These are phyloP conservation scores for Pseudognaphalium luteoalbum DNA, from an alignment of 129 eudicot species.

Conservation along the genomic window DNA sequence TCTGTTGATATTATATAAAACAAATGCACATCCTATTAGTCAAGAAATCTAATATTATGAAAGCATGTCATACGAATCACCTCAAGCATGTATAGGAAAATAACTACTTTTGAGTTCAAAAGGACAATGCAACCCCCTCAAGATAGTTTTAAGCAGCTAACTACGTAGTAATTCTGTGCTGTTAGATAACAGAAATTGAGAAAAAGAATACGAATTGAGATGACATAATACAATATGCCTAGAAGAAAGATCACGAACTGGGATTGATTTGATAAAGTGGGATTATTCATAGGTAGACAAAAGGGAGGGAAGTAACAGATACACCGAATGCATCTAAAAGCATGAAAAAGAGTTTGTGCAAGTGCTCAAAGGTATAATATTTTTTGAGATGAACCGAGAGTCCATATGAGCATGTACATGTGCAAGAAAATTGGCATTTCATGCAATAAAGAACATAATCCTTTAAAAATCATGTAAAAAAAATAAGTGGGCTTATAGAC, in stretches of 20 bases:
- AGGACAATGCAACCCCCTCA: not conserved
- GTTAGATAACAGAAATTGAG: not conserved
- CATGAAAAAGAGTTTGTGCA: not conserved
- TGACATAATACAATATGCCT: not conserved
- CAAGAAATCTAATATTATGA: not conserved
- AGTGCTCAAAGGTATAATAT: not conserved
- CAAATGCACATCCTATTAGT: not conserved
- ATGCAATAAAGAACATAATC: not conserved
- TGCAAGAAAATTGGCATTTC: not conserved
- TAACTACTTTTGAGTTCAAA: not conserved
- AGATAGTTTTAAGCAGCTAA: not conserved
- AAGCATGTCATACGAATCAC: not conserved
- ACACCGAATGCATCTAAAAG: not conserved
- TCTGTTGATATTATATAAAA: not conserved
- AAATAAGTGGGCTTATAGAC: not conserved
- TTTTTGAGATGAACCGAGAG: not conserved
- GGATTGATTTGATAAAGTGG: too few relatives aligned
- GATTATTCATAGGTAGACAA: not conserved
- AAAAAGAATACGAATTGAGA: not conserved
- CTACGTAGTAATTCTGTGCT: not conserved
- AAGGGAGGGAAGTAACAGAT: not conserved
- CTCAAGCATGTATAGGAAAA: not conserved
- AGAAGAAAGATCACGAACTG: too few relatives aligned
- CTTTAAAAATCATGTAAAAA: not conserved
- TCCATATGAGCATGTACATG: not conserved